Evolutionary conservation across 2,329 filamentous ascomycete genomes (phyloP), one percentile per base, ranked within the genome.

Genomic region (Cadophora gregata): DNA sequence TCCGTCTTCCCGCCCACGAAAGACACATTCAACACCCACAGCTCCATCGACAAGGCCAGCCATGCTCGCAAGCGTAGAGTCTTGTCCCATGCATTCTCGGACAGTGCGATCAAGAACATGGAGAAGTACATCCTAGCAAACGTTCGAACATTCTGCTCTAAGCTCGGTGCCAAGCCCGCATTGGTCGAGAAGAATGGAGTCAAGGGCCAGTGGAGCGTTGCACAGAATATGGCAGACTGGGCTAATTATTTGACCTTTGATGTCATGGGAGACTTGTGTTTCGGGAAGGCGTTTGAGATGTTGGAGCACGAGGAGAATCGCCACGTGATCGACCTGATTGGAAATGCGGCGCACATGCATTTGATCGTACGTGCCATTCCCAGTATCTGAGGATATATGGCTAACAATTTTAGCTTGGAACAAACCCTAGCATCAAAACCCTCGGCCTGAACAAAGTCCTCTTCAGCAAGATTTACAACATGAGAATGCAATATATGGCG

Each of bases 11-110:
- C 88, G 1, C 88, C 90, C 65, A 90, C 89, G 19, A 80, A 81
- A 69, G 80, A 81, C 29, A 86, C 87, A 1, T 86, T 88, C 72
- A 92, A 92, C 79, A 92, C 90, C 1, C 90, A 92, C 80, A 92
- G 90, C 79, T 84, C 83, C 1, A 89, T 91, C 62, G 88, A 92
- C 75, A 91, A 90, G 79, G 79, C 82, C 0, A 80, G 87, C 50
- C 90, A 93, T 76, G 89, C 89, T 33, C 87, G 90, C 62, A 92
- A 93, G 82, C 82, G 90, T 47, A 84, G 75, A 31, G 74, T 77
- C 2, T 80, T 93, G 42, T 88, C 87, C n/a, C 88, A 91, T 72
- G 90, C 88, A 36, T 93, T 93, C 77, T 75, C 73, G 2, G 75
- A 76, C 16, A 66, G 24, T 3, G 75, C 75, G 0, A 69, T 77